Evolutionary conservation across 192 early-diverging fungal genomes (phyloP).

Genomic region (Chytriomyces sp.): DNA sequence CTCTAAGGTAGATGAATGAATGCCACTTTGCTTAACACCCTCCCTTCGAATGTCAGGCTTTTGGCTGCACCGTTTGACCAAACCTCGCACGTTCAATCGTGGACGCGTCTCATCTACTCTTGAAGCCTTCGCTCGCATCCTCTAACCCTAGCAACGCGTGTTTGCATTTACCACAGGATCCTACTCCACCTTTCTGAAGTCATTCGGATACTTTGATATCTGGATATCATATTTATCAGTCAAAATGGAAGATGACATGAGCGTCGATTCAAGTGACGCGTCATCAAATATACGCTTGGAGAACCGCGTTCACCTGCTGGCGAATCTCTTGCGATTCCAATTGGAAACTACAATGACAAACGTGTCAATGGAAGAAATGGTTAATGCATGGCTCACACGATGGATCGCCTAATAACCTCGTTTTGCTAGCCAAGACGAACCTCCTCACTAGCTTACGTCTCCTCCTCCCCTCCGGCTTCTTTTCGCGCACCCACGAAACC

Average conservation of each 20-base stretch:
- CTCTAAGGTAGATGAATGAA: too few species aligned
- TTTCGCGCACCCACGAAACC: background rate
- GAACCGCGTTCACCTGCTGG: background rate
- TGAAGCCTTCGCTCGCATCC: background rate
- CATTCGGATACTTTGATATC: background rate
- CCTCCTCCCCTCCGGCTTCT: background rate
- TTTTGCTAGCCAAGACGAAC: background rate
- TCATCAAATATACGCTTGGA: background rate
- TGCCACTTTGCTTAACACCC: background rate
- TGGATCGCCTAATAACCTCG: background rate
- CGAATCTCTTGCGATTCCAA: background rate
- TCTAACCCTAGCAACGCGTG: background rate
- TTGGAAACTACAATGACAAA: background rate
- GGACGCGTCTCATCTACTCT: background rate
- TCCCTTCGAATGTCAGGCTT: background rate
- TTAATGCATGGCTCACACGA: background rate
- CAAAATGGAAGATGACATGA: background rate
- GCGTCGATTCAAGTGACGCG: background rate
- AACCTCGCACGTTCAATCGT: background rate
- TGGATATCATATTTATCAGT: background rate
- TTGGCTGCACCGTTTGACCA: background rate
- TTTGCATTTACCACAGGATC: background rate
- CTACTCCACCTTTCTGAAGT: constrained; percentile 30
- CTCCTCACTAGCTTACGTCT: background rate
- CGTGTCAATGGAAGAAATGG: background rate